Base-by-base conservation (phyloP, 371 early-diverging fungal genomes). In the Modicella reniformis region DNA sequence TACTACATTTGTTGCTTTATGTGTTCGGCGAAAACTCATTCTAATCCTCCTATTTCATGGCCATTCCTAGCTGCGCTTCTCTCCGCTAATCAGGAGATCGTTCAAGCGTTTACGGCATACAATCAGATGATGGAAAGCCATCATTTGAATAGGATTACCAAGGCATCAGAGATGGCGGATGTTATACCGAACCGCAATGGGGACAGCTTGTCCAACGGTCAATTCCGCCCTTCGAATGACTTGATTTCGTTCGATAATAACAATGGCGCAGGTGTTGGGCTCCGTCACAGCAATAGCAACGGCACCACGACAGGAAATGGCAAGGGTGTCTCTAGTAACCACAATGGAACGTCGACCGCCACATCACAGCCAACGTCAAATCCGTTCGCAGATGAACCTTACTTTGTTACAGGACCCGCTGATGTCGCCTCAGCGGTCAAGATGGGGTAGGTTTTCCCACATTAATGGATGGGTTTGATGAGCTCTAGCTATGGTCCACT, bases 101-200 rank as follows among this genome's bases (percentile, higher is more conserved):
- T 81, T 12, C 79, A 74, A 34, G 67, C 80, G 13, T 81, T 81
- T 50, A 80, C 74, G 9, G 70, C 79, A 2, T 81, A 81, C 44
- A 75, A 80, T 32, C 80, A 81, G 37, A 81, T 81, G 81, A 72
- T 81, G 71, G 81, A 81, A 49, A 63, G 81, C 23, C 79, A 80
- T 32, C 80, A 80, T 19, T 9, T 76, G 52, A 67, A 47, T 48
- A 66, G 62, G 37, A 65, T 72, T 6, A 67, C 72, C 12, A 76
- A 71, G 62, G 77, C 68, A 19, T 76, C 77, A 3, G 65, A 61
- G 28, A 33, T 68, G 51, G 47, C 30, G 0, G 65, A 71, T 47
- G 52, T 64, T 10, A 51, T 55, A 0, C 62, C 67, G 13, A 59
- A 8, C n/a, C 66, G 54, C 13, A 15, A 33, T 19, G 53, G 34